Base-by-base conservation (phyloP, 1,284 basidiomycete genomes). In the Tilletia walkeri region DNA sequence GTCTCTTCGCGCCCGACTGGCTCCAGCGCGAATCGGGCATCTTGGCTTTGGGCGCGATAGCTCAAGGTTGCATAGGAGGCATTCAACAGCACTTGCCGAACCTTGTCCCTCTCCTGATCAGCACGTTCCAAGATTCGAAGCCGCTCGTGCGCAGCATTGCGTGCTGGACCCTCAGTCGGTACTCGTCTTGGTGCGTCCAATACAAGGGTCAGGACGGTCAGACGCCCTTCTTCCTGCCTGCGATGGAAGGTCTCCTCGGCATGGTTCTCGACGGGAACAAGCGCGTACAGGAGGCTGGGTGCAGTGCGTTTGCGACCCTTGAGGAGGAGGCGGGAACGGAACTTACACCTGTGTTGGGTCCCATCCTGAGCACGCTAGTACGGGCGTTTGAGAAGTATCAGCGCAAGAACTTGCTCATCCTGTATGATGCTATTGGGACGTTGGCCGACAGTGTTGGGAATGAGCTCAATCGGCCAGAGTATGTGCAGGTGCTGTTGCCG, bases 211-310 rank as follows among this genome's bases (percentile, higher is more conserved):
- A 90, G 90, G 93, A 95, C 75, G 94, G 97, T 85, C 92, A 91
- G 86, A 90, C 88, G 72, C 88, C 88, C 69, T 98, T 91, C 86
- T 98, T 99, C 82, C 90, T 98, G 39, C 95, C 96, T 0, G 94
- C 93, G 36, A 92, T 99, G 90, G 95, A 99, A 87, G 96, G 95
- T 34, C 93, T 98, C 85, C 89, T 99, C 71, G 90, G 91, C 71
- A 98, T 95, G 92, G 94, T 98, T n/a, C 87, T 99, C 67, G 96
- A 99, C 84, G 92, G 93, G 85, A 99, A 99, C 87, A 99, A 99
- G 86, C 92, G 95, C 24, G 96, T 99, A 0, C 96, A 99, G 86
- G 96, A 99, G 86, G 96, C 96, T 1, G 96, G 96, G 20, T 99
- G 96, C 85, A 94, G 92, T 75, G 96, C 96, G 0, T 99, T 99